Evolutionary conservation across 352 stramenopile species (phyloP), one percentile per base, ranked within the genome.

Genomic region (Pythium volutum): DNA sequence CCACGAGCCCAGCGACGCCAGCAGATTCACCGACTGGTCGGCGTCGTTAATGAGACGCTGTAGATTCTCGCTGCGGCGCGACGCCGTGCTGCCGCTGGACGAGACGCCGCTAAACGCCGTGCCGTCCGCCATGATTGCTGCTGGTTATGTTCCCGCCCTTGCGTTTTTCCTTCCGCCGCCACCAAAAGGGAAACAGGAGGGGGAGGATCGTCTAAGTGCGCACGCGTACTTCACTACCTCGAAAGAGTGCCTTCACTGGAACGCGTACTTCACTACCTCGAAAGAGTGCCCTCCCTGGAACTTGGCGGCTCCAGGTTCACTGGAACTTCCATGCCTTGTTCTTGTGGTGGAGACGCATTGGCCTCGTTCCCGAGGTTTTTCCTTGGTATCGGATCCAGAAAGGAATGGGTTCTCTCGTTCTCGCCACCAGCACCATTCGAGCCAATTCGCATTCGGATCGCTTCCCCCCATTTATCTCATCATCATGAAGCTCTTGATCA

Each of bases 11-110:
- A 93, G 57, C 64, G 83, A 90, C 27, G 77, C 79, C 42, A 93
- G 64, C 12, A 93, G 64, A 65, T 55, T 81, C 56, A 93, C 56
- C 10, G 81, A 87, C 55, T 87, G 68, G 66, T 93, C 83, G 14
- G 83, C 83, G 42, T 74, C 79, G 57, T 93, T 79, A 31, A 93
- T 87, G 16, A 93, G 77, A n/a, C 81, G 79, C 75, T 89, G 81
- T 36, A 88, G 70, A 36, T 62, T 74, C 39, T 79, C 80, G 60
- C 69, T 89, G 63, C 78, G 76, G 36, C 53, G 59, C 4, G 49
- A 64, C 8, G 64, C 59, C 20, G 45, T 20, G 18, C 43, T 33
- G 52, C 51, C 51, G 26, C 16, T 18, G 22, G 36, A 43, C 8
- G 46, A 53, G 42, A 8, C 42, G 10, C n/a, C 42, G 22, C 42